These are phyloP conservation scores for Colletotrichum melonis DNA, from an alignment of 2,329 filamentous ascomycete genomes.

Conservation along the genomic window DNA sequence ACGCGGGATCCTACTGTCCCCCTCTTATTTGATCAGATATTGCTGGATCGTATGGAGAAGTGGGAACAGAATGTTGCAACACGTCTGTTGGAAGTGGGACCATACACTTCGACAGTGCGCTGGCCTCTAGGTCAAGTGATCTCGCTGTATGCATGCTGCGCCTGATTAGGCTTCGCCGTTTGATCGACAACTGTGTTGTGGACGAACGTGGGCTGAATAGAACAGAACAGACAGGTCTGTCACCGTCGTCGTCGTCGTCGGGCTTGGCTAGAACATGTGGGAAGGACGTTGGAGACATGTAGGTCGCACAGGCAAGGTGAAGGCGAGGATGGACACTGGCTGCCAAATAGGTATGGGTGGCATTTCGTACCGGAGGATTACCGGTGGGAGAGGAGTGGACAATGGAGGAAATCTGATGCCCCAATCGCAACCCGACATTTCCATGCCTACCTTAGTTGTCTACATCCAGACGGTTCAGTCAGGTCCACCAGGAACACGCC, in stretches of 20 bases:
- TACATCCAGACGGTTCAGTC: neutral
- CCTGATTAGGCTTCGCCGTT: conserved; percentile 22
- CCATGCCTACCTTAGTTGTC: neutral
- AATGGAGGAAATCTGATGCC: neutral
- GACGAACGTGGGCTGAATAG: neutral
- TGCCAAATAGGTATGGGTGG: neutral
- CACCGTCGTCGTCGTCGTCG: neutral
- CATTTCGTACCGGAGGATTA: no score
- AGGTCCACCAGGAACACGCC: neutral
- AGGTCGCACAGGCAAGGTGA: neutral
- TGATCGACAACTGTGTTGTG: conserved; percentile 13
- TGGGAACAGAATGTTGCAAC: neutral
- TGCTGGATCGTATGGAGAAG: conserved; percentile 15
- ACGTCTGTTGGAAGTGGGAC: neutral
- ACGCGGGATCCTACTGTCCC: neutral
- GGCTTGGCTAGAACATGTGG: neutral
- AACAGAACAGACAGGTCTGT: no score
- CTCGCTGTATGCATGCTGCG: conserved; percentile 16
- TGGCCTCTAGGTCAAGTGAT: conserved; percentile 17
- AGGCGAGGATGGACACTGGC: neutral
- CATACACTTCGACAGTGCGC: neutral
- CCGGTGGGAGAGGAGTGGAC: neutral
- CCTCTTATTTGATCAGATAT: conserved; percentile 24
- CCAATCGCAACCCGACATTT: neutral
- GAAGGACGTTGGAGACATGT: neutral